Conservation (phyloP, 2,329 filamentous ascomycete genomes). For the Stagonosporopsis rhizophila region DNA sequence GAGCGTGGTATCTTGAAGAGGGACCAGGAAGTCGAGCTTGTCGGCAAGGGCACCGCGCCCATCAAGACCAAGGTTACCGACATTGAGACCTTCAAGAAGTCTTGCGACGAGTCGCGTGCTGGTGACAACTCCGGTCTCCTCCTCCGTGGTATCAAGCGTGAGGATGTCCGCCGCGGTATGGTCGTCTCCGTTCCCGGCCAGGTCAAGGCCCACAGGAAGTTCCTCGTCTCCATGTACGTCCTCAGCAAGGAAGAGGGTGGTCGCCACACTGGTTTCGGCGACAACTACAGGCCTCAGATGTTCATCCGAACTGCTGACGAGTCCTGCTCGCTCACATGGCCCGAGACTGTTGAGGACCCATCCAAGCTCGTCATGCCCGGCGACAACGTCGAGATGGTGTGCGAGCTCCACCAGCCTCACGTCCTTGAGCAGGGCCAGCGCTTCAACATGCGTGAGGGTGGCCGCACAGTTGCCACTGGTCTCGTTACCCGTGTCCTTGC, state of each 20-base stretch:
- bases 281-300: constrained; percentile 97
- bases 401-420: constrained; percentile 82
- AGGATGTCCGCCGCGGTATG: constrained; percentile 95
- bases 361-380: constrained; percentile 94
- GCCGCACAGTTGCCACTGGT: constrained; percentile 62
- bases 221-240: constrained; percentile 95
- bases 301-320: constrained; percentile 90
- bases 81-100: constrained; percentile 99
- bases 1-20: constrained; percentile 94
- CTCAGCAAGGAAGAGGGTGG: constrained; percentile 98
- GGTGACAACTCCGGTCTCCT: constrained; percentile 98
- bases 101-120: constrained; percentile 92
- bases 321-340: constrained; percentile 80
- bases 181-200: constrained; percentile 83
- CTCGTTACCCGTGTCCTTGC: constrained; percentile 49
- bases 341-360: constrained; percentile 78
- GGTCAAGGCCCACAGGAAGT: constrained; percentile 87
- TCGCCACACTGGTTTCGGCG: constrained; percentile 91
- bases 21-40: constrained; percentile 91
- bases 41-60: constrained; percentile 80
- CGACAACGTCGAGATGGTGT: constrained; percentile 98
- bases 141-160: constrained; percentile 92
- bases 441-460: constrained; percentile 98
- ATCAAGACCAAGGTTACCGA: constrained; percentile 99
- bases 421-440: constrained; percentile 91